Evolutionary conservation across 1,284 basidiomycete genomes (phyloP).

Genomic region (Irpex lacteus): DNA sequence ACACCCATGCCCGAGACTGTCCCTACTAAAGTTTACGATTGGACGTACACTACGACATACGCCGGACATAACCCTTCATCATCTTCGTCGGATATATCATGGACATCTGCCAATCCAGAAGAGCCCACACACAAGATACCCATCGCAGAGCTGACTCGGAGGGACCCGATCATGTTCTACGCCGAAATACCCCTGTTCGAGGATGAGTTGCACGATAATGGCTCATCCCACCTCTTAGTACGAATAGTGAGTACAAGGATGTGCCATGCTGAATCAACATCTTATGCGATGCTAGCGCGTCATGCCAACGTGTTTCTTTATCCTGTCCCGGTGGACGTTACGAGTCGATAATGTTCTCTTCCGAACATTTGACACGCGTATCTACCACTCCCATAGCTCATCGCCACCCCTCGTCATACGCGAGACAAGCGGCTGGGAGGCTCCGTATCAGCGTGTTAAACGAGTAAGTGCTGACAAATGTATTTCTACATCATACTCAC

Average conservation of each 20-base stretch:
- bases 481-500: not conserved
- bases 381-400: constrained; percentile 83
- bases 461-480: constrained; percentile 46
- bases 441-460: constrained; percentile 80
- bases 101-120: constrained; percentile 52
- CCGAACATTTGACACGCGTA: constrained; percentile 84
- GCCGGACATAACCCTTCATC: constrained; percentile 51
- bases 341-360: constrained; percentile 96
- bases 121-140: constrained; percentile 68
- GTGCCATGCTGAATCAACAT: not conserved
- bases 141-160: constrained; percentile 78
- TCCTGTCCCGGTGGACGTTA: constrained; percentile 89
- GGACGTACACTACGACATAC: constrained; percentile 96
- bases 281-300: constrained; percentile 65
- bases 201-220: constrained; percentile 94
- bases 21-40: constrained; percentile 88
- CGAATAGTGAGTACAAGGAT: constrained; percentile 71
- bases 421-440: constrained; percentile 89
- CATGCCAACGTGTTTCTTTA: constrained; percentile 95
- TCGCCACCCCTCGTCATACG: constrained; percentile 66
- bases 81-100: constrained; percentile 30
- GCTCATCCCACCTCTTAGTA: constrained; percentile 77
- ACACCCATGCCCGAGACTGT: constrained; percentile 72
- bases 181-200: constrained; percentile 91
- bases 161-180: constrained; percentile 93